phyloP scores from a whole-genome alignment of 2,329 filamentous ascomycete species.

The Fusarium humuli region DNA sequence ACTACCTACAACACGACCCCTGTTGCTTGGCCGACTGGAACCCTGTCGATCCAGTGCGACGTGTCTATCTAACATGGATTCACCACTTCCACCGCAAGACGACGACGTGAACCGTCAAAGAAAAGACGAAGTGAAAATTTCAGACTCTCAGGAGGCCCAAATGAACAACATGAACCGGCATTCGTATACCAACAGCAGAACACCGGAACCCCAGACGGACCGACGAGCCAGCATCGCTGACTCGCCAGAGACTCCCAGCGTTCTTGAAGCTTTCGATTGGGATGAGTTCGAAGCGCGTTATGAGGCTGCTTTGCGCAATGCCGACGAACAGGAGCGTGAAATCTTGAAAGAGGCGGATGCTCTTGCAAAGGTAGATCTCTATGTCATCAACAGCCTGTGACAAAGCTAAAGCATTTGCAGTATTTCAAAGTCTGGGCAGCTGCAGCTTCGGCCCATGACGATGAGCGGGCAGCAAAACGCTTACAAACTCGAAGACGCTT shows the following conservation, averaged over 20 bases:
- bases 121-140: constrained; percentile 25
- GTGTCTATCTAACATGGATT: constrained; percentile 34
- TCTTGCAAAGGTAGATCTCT: constrained; percentile 68
- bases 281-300: constrained; percentile 78
- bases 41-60: constrained; percentile 25
- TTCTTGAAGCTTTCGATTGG: constrained; percentile 77
- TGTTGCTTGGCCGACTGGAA: constrained; percentile 42
- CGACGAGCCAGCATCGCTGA: constrained; percentile 49
- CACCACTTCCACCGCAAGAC: constrained; percentile 31
- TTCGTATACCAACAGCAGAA: constrained; percentile 45
- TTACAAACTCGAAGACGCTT: constrained; percentile 82
- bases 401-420: constrained; percentile 56
- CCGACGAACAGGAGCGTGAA: constrained; percentile 71
- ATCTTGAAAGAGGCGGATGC: constrained; percentile 75
- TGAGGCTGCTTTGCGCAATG: constrained; percentile 70
- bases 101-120: constrained; percentile 32
- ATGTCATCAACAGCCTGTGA: neutral
- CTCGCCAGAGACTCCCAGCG: constrained; percentile 63
- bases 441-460: constrained; percentile 77
- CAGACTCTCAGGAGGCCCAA: constrained; percentile 28
- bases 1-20: constrained; percentile 10
- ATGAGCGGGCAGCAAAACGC: constrained; percentile 80
- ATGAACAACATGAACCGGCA: constrained; percentile 41
- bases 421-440: constrained; percentile 85
- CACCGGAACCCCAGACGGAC: constrained; percentile 55